Evolutionary conservation across 2,329 filamentous ascomycete species (phyloP), one percentile per base, ranked within the genome.

Genomic region (Aspergillus niger): DNA sequence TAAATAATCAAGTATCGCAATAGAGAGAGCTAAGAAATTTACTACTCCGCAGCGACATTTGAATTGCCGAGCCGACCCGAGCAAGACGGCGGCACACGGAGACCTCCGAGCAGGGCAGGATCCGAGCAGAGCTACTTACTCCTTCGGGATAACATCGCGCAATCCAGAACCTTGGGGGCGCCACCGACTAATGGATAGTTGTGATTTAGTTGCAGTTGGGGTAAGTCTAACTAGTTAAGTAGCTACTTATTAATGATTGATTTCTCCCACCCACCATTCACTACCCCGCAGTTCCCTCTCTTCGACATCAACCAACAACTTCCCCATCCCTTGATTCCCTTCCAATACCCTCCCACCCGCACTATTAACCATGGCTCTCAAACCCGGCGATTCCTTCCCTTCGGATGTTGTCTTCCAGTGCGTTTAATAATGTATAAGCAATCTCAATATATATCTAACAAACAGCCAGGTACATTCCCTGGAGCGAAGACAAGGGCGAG

Each of bases 351-450:
- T 30, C 3, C 28, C 28, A 30, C 28, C 28, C 28, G 10, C 28
- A 4, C 28, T 30, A n/a, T 8, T 7, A 13, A 53, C 49, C 61
- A 68, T 68, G 66, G 44, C 84, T 72, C 86, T 95, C 77, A 88
- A 93, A 76, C 83, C 85, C 73, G 93, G 93, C 71, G 91, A 96
- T 75, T 80, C 82, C 72, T 94, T 98, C 83, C 94, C 93, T 65
- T 82, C 86, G 66, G 89, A 85, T 70, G 89, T 96, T 57, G 83
- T 84, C 76, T 97, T 97, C 83, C 80, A 83, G 86, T 89, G 77
- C 69, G 83, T 77, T 17, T 28, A 26, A 26, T 38, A 13, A 4
- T 13, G 5, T 5, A 13, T 5, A 2, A 36, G 30, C 13, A 13
- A 5, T 11, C 30, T 13, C 5, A 13, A 11, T 32, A 5, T 5